Evolutionary conservation across 352 stramenopile genomes (phyloP).

Genomic region (Aphanomyces stellatus): DNA sequence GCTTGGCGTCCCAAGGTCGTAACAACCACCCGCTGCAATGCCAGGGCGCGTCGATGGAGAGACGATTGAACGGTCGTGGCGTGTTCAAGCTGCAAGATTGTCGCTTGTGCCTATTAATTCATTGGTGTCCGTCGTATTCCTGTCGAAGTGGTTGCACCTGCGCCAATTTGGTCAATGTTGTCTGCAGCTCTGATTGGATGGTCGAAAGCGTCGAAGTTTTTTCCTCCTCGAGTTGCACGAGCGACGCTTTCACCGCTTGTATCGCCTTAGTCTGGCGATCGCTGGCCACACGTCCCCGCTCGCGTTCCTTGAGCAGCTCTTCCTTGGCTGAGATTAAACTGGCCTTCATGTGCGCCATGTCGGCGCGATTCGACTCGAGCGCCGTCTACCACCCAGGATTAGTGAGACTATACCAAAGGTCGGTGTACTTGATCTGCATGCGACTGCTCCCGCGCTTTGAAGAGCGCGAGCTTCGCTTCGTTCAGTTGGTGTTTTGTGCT

Average conservation of each 20-base stretch:
- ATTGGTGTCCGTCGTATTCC: neutral
- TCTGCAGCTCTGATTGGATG: neutral
- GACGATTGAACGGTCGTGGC: neutral
- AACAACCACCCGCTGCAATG: neutral
- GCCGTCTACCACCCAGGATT: conserved; percentile 25
- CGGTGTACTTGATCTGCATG: conserved; percentile 35
- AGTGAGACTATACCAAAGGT: neutral
- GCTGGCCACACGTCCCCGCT: conserved; percentile 37
- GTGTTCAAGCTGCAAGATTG: neutral
- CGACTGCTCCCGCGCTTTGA: conserved; percentile 39
- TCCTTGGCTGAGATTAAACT: conserved; percentile 39
- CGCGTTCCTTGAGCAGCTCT: conserved; percentile 46
- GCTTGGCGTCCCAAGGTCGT: neutral
- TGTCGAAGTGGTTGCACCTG: neutral
- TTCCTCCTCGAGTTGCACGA: conserved; percentile 55
- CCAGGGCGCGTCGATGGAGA: neutral
- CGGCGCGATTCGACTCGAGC: conserved; percentile 42
- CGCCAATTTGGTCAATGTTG: neutral
- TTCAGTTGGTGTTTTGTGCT: conserved; percentile 10
- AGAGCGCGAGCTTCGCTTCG: conserved; percentile 11
- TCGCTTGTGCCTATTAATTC: neutral
- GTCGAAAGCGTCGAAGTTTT: conserved; percentile 28
- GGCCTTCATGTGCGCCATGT: conserved; percentile 35
- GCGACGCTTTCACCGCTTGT: conserved; percentile 41
- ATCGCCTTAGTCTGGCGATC: conserved; percentile 56